These are phyloP conservation scores for Hyphochytrium catenoides DNA, from an alignment of 352 stramenopile species.

Conservation along the genomic window DNA sequence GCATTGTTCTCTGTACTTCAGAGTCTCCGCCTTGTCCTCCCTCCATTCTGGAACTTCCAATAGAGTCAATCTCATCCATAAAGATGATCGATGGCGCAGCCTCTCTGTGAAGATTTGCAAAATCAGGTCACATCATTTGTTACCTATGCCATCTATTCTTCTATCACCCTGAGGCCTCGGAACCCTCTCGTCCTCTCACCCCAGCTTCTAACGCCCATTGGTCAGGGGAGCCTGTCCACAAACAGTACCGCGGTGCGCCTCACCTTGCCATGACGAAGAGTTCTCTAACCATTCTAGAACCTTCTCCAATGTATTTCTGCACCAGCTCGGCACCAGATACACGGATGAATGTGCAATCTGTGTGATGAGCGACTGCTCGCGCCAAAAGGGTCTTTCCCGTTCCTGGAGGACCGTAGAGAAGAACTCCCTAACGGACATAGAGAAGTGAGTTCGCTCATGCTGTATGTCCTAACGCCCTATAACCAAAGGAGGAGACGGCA, in stretches of 20 bases:
- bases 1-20: slow-evolving; percentile 98
- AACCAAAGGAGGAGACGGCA: slow-evolving; percentile 10
- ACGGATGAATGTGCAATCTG: slow-evolving; percentile 99
- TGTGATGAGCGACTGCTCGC: slow-evolving; percentile 95
- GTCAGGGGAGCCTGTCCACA: no score
- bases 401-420: slow-evolving; percentile 89
- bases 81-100: slow-evolving; percentile 99
- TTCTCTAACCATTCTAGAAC: slow-evolving; percentile 95
- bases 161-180: background rate
- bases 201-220: no score
- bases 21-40: slow-evolving; percentile 83
- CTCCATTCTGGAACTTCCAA: slow-evolving; percentile 77
- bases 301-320: slow-evolving; percentile 99
- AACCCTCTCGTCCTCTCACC: background rate
- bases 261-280: slow-evolving; percentile 97
- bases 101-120: slow-evolving; percentile 36
- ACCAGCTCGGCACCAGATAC: slow-evolving; percentile 95
- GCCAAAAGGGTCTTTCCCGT: slow-evolving; percentile 97
- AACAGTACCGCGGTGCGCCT: no score
- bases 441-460: background rate
- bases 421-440: slow-evolving; percentile 16
- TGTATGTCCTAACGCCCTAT: slow-evolving; percentile 17
- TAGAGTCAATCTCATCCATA: slow-evolving; percentile 99
- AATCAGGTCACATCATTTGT: no score
- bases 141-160: background rate